Base-by-base conservation (phyloP, 176 grass and related monocot genomes). In the Rhynchospora breviuscula region DNA sequence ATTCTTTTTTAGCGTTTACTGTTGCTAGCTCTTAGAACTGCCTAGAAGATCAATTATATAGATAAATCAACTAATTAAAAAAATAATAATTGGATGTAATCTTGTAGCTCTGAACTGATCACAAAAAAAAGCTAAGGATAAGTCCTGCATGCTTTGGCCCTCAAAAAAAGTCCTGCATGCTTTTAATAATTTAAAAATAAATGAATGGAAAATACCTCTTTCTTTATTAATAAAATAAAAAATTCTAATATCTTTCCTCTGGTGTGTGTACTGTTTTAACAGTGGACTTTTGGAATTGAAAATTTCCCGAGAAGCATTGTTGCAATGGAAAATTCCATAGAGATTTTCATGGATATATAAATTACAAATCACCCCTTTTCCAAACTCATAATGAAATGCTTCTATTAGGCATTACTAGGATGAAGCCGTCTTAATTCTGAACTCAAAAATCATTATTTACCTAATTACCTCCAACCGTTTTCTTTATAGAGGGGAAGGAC, bases 231-330 rank as follows among this genome's bases (percentile, higher is more conserved):
- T 2, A 13, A 15, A 40, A 18, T 45, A 29, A 13, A 6, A 40
- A 18, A 69, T 40, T 67, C 29, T 40, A 31, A 40, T 14, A 67
- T 40, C 13, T 67, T 17, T 40, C 12, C 19, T 61, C 29, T 23
- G 40, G 65, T 1, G 12, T 67, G 13, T 67, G 31, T 67, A 43
- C 31, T 67, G 7, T 2, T 68, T 22, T 68, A 73, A 48, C 22
- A 48, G n/a, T 49, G 8, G 17, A 49, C 4, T 49, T 3, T 23
- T 59, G 8, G 18, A 49, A 23, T 43, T 48, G n/a, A 0, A 5
- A 73, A 22, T 45, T 73, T 73, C 11, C 48, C 49, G 44, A 73
- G 69, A 73, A 10, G 67, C 67, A 70, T 70, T 70, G 59, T 21
- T 46, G 44, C 43, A 73, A 47, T 47, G 17, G 69, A 73, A 49